Conservation (phyloP, 768 basidiomycete genomes). For the Rhizopogon vinicolor region DNA sequence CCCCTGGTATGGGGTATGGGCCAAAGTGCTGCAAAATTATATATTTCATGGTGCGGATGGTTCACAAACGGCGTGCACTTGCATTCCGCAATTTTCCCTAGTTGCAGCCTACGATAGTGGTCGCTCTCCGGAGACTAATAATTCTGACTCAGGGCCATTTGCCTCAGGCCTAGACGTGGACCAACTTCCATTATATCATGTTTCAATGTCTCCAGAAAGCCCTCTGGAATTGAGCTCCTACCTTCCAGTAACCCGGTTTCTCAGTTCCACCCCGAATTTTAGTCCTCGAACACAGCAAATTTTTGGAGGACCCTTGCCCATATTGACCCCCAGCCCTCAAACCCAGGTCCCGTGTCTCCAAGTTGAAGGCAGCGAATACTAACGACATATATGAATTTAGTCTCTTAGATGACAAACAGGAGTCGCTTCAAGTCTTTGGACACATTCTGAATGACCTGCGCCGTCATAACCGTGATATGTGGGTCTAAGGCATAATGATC, state of each 20-base stretch:
- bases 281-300: not conserved
- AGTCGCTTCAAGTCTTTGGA: not conserved
- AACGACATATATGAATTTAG: not conserved
- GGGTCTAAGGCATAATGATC: not conserved
- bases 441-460: not conserved
- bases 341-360: not conserved
- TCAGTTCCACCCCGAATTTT: not conserved
- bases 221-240: not conserved
- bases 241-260: not conserved
- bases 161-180: not conserved
- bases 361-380: too few relatives aligned
- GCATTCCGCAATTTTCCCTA: not conserved
- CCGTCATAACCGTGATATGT: not conserved
- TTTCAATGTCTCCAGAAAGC: not conserved
- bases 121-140: not conserved
- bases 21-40: not conserved
- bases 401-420: not conserved
- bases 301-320: not conserved
- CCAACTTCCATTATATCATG: not conserved
- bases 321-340: not conserved
- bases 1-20: slow-evolving; percentile 1
- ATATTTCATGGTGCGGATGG: not conserved
- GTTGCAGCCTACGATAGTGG: not conserved
- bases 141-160: not conserved
- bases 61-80: not conserved